Conservation (phyloP, 768 basidiomycete species). For the Butyriboletus loyo region DNA sequence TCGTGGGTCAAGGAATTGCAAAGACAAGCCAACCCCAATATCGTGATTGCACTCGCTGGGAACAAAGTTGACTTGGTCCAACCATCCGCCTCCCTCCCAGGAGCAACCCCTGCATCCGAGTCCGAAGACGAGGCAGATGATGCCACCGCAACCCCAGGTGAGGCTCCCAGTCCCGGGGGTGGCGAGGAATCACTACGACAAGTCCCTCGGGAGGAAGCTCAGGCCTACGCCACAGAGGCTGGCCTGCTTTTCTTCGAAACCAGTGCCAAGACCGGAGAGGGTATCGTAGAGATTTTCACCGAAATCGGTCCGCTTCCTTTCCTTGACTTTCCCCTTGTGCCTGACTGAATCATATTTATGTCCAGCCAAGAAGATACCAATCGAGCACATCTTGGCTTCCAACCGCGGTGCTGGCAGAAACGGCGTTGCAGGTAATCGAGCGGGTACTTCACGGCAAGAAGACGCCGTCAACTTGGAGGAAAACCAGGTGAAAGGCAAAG, state of each 20-base stretch:
- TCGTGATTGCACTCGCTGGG: slow-evolving; percentile 96
- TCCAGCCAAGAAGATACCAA: slow-evolving; percentile 80
- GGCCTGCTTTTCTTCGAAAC: slow-evolving; percentile 96
- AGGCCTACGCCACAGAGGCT: slow-evolving; percentile 94
- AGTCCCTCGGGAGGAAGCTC: slow-evolving; percentile 92
- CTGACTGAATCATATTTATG: neutral
- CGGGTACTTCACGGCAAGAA: slow-evolving; percentile 46
- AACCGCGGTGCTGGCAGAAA: slow-evolving; percentile 65
- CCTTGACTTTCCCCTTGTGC: neutral
- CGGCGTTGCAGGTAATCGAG: slow-evolving; percentile 52
- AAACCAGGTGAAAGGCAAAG: slow-evolving; percentile 62
- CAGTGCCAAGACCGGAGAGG: slow-evolving; percentile 94
- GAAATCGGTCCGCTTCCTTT: slow-evolving; percentile 75
- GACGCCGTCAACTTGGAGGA: slow-evolving; percentile 70
- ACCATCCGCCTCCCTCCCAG: slow-evolving; percentile 50
- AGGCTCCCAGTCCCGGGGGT: slow-evolving; percentile 47
- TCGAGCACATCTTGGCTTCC: slow-evolving; percentile 90
- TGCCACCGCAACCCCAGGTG: slow-evolving; percentile 84
- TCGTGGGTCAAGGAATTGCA: slow-evolving; percentile 99
- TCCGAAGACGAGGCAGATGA: slow-evolving; percentile 90
- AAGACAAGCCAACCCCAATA: slow-evolving; percentile 97
- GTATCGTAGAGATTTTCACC: slow-evolving; percentile 94
- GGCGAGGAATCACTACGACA: slow-evolving; percentile 78
- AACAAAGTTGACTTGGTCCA: slow-evolving; percentile 95
- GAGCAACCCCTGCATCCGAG: slow-evolving; percentile 52